These are phyloP conservation scores for Russula olivacea DNA, from an alignment of 768 basidiomycete species.

Conservation along the genomic window DNA sequence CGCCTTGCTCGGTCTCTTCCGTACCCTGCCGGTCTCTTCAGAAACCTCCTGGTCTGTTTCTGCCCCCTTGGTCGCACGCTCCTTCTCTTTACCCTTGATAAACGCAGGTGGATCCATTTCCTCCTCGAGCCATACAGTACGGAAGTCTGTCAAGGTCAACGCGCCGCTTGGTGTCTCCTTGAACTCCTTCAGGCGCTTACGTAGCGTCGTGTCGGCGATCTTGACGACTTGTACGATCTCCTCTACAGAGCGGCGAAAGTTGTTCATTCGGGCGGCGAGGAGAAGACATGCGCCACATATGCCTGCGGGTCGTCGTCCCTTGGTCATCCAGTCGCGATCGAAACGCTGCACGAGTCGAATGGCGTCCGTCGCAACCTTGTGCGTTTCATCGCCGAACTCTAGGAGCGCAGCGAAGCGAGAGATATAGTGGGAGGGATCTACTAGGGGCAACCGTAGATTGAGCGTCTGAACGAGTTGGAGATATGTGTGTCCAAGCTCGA, in stretches of 20 bases:
- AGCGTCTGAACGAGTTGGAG: conserved; percentile 88
- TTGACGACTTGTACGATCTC: conserved; percentile 99
- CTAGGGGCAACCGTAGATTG: conserved; percentile 76
- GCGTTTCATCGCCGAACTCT: conserved; percentile 93
- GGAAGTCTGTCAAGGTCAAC: conserved; percentile 83
- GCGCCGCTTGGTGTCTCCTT: conserved; percentile 80
- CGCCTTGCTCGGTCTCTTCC: conserved; percentile 31
- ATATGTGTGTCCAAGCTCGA: conserved; percentile 93
- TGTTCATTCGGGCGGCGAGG: conserved; percentile 97
- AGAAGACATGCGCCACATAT: conserved; percentile 95
- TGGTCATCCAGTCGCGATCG: conserved; percentile 95
- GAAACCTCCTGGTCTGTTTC: conserved; percentile 31
- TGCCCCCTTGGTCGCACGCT: conserved; percentile 49
- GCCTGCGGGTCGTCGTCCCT: conserved; percentile 90
- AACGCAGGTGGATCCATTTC: conserved; percentile 91
- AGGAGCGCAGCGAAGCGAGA: conserved; percentile 90
- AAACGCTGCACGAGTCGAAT: conserved; percentile 90
- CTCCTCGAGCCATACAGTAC: conserved; percentile 86
- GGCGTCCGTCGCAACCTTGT: conserved; percentile 88
- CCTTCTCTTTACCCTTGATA: conserved; percentile 66
- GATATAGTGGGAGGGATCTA: conserved; percentile 96
- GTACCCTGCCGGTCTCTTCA: conserved; percentile 28
- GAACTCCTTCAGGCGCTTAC: conserved; percentile 93
- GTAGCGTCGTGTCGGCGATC: conserved; percentile 92
- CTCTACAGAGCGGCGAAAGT: conserved; percentile 86